phyloP scores from a whole-genome alignment of 176 grass and related monocot genomes.

The Dendrocalamus sinicus region DNA sequence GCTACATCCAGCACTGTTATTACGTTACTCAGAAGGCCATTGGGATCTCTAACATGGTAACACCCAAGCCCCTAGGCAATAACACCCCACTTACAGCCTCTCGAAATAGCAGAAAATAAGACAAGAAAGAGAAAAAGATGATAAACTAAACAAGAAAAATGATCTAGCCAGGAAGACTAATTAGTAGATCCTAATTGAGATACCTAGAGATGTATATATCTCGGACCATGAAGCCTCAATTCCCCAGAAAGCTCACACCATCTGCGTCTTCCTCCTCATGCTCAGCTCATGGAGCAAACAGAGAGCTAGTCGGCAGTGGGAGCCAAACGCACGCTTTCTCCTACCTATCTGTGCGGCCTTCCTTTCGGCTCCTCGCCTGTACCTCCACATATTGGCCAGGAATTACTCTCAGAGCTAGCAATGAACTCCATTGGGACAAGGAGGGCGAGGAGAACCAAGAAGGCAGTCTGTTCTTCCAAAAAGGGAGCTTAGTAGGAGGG shows the following conservation, averaged over 20 bases:
- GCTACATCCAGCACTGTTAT: slow-evolving; percentile 42
- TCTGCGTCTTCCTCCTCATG: slow-evolving; percentile 48
- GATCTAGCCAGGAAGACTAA: slow-evolving; percentile 28
- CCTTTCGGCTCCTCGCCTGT: not conserved
- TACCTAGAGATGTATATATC: slow-evolving; percentile 63
- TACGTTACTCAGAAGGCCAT: slow-evolving; percentile 23
- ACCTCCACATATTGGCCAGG: slow-evolving; percentile 4
- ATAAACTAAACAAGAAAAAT: not conserved
- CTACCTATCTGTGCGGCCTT: slow-evolving; percentile 47
- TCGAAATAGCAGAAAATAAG: slow-evolving; percentile 11
- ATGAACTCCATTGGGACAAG: slow-evolving; percentile 34
- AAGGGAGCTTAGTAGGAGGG: not conserved
- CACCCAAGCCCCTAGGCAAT: slow-evolving; percentile 27
- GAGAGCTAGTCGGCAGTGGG: slow-evolving; percentile 51
- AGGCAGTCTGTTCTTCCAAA: not conserved
- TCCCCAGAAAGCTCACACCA: slow-evolving; percentile 62
- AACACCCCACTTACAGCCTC: slow-evolving; percentile 42
- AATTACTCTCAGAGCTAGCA: slow-evolving; percentile 28
- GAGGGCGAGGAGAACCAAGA: not conserved
- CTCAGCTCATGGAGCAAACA: slow-evolving; percentile 29
- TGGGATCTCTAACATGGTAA: slow-evolving; percentile 5
- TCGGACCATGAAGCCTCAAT: slow-evolving; percentile 87
- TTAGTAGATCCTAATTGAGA: slow-evolving; percentile 43
- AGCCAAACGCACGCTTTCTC: not conserved
- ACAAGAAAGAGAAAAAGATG: not conserved